Percentiles rank a stretch among this genome's conserved stretches.
These are phyloP conservation scores for Plenodomus tracheiphilus DNA, from an alignment of 2,329 filamentous ascomycete species.

Conservation along the genomic window DNA sequence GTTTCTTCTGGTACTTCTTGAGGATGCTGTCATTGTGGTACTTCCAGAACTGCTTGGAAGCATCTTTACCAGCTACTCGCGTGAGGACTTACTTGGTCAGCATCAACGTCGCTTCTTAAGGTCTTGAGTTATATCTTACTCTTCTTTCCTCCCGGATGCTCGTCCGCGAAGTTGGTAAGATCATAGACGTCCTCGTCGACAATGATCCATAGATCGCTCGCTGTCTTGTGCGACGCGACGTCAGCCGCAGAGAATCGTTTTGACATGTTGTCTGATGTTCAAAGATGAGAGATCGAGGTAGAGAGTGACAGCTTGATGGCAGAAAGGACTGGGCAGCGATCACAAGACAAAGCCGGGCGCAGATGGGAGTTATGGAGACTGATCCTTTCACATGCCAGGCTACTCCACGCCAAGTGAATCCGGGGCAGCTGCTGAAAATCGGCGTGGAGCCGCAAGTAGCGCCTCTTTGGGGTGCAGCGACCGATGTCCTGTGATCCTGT, in stretches of 20 bases:
- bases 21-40: slow-evolving; percentile 63
- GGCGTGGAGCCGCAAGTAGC: slow-evolving; percentile 30
- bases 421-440: slow-evolving; percentile 27
- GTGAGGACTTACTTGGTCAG: slow-evolving; percentile 57
- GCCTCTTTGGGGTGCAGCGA: slow-evolving; percentile 23
- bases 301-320: neutral
- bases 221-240: slow-evolving; percentile 89
- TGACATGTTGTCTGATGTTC: slow-evolving; percentile 64
- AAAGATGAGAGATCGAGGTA: slow-evolving; percentile 5
- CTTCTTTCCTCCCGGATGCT: slow-evolving; percentile 69
- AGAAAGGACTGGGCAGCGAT: slow-evolving; percentile 1
- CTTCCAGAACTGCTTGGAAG: slow-evolving; percentile 71
- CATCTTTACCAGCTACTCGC: slow-evolving; percentile 67
- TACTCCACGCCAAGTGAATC: slow-evolving; percentile 31
- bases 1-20: slow-evolving; percentile 64
- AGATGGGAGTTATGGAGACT: slow-evolving; percentile 2
- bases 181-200: slow-evolving; percentile 97
- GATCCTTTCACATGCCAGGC: slow-evolving; percentile 44
- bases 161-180: slow-evolving; percentile 67
- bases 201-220: slow-evolving; percentile 82
- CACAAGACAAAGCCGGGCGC: slow-evolving; percentile 23
- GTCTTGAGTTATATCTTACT: slow-evolving; percentile 51
- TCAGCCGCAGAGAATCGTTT: slow-evolving; percentile 82
- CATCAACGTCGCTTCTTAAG: neutral
- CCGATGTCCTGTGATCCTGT: slow-evolving; percentile 35